These are phyloP conservation scores for Phyllosticta paracitricarpa DNA, from an alignment of 2,329 filamentous ascomycete species.

Conservation along the genomic window DNA sequence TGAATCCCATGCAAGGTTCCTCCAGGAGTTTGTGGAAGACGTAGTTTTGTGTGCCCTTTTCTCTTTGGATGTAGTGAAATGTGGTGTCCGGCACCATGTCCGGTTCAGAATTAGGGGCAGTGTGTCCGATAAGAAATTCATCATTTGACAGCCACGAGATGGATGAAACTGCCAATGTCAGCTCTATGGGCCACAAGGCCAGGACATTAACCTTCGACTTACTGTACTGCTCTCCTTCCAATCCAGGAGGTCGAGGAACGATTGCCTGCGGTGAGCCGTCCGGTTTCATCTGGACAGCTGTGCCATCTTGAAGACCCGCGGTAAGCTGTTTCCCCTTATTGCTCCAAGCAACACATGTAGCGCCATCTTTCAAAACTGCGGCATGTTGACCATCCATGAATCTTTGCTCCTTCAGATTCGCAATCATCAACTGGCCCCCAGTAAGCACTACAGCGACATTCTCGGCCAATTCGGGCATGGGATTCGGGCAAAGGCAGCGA, in stretches of 20 bases:
- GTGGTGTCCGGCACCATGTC: conserved; percentile 48
- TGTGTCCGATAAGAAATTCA: conserved; percentile 72
- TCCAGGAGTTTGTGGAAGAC: conserved; percentile 65
- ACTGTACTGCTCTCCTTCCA: conserved; percentile 58
- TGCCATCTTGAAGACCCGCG: conserved; percentile 73
- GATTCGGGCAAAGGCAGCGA: conserved; percentile 70
- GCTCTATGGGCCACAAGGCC: background rate
- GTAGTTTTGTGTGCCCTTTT: conserved; percentile 49
- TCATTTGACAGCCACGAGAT: conserved; percentile 84
- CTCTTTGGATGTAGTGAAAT: conserved; percentile 71
- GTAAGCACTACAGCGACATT: conserved; percentile 72
- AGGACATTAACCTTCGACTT: conserved; percentile 24
- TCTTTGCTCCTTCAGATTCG: conserved; percentile 60
- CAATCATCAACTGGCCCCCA: conserved; percentile 73
- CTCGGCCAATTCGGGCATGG: conserved; percentile 59
- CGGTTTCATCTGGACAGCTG: conserved; percentile 72
- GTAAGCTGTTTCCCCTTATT: conserved; percentile 86
- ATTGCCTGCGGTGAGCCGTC: conserved; percentile 66
- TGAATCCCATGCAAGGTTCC: conserved; percentile 22
- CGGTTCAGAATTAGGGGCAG: conserved; percentile 46
- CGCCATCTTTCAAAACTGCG: conserved; percentile 56
- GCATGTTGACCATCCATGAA: conserved; percentile 52
- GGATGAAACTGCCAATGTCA: conserved; percentile 54
- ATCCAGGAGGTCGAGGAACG: conserved; percentile 64
- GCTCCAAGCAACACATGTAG: conserved; percentile 85